These are phyloP conservation scores for Rhododendron henanense DNA, from an alignment of 148 eudicot species.

Conservation along the genomic window DNA sequence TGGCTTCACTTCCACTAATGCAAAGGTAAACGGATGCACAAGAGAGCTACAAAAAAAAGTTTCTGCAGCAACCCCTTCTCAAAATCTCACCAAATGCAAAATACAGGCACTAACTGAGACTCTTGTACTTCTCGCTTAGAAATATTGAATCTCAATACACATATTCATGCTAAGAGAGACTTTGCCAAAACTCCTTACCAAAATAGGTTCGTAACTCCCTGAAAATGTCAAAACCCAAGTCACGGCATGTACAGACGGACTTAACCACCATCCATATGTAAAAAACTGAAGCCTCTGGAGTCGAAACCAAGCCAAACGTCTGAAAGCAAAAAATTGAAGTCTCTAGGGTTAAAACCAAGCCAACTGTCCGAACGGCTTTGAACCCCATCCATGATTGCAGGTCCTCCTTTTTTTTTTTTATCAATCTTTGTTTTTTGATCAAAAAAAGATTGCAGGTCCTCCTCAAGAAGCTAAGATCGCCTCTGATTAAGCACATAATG, in stretches of 20 bases:
- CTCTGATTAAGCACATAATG: background rate
- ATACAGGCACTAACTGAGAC: background rate
- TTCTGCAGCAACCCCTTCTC: background rate
- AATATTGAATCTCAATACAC: no score
- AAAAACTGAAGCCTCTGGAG: background rate
- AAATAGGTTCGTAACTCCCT: background rate
- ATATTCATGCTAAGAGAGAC: background rate
- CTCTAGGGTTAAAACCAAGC: background rate
- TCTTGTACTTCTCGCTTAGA: no score
- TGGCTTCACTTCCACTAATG: background rate
- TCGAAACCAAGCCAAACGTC: background rate
- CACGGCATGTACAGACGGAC: background rate
- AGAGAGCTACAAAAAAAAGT: background rate
- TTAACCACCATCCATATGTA: background rate
- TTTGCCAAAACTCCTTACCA: background rate
- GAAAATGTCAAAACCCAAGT: background rate
- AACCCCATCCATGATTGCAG: background rate
- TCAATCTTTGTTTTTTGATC: no score
- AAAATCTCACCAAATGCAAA: background rate
- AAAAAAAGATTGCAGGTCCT: background rate
- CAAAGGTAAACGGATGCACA: background rate
- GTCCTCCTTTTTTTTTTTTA: background rate
- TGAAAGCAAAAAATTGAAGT: background rate
- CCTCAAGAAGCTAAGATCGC: background rate
- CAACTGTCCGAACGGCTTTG: background rate